phyloP scores from a whole-genome alignment of 805 yeast species.

The Ogataea zsoltii region DNA sequence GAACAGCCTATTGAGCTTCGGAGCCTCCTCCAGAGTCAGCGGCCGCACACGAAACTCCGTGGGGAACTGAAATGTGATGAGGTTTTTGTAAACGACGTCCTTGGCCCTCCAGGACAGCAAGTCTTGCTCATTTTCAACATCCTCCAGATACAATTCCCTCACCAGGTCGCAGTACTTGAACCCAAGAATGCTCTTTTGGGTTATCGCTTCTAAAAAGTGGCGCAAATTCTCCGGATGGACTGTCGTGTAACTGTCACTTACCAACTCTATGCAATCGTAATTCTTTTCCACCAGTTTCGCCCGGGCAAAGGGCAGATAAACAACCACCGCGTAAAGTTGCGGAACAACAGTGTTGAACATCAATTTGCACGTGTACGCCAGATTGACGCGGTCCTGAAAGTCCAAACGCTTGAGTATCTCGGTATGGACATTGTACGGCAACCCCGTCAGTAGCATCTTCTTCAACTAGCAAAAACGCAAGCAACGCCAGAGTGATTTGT shows the following conservation, averaged over 20 bases:
- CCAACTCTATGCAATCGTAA: constrained; percentile 14
- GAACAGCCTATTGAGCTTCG: constrained; percentile 25
- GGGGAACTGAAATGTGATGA: constrained; percentile 27
- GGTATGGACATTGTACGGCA: constrained; percentile 29
- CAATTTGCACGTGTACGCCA: constrained; percentile 22
- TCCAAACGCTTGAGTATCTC: constrained; percentile 20
- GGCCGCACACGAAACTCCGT: constrained; percentile 22
- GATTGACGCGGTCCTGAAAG: constrained; percentile 18
- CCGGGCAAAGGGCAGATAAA: constrained; percentile 11
- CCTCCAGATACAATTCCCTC: constrained; percentile 27
- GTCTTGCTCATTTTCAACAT: constrained; percentile 21
- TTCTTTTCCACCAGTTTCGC: constrained; percentile 13
- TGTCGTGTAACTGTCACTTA: constrained; percentile 21
- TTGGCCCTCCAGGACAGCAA: constrained; percentile 25
- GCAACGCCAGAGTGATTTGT: not conserved
- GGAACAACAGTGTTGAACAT: constrained; percentile 26
- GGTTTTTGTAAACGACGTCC: constrained; percentile 17
- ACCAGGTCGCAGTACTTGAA: constrained; percentile 28
- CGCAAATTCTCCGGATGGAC: constrained; percentile 14
- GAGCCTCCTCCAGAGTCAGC: constrained; percentile 27
- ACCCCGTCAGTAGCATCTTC: constrained; percentile 21
- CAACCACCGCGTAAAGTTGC: constrained; percentile 22
- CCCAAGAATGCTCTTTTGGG: constrained; percentile 17
- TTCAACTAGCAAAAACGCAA: not conserved
- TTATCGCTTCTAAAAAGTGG: constrained; percentile 21